Percentiles rank a stretch among this genome's conserved stretches.
phyloP scores from a whole-genome alignment of 306 rosid genomes.

The Fragaria nilgerrensis region DNA sequence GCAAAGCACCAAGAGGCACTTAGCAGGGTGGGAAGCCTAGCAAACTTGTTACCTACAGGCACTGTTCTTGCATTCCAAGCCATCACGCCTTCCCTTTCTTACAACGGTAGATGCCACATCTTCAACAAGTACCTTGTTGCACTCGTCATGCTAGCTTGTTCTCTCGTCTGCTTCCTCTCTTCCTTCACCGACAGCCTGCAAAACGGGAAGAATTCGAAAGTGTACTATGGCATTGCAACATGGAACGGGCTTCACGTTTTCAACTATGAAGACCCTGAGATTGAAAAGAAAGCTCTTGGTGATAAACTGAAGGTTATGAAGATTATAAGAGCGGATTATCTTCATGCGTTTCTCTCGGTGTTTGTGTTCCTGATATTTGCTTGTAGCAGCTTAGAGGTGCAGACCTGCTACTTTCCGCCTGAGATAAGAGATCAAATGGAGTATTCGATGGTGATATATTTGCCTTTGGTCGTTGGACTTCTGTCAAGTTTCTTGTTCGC shows the following conservation, averaged over 20 bases:
- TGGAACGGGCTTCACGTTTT: constrained; percentile 8
- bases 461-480: constrained; percentile 32
- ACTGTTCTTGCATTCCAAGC: constrained; percentile 24
- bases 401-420: constrained; percentile 36
- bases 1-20: neutral
- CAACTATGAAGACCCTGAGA: neutral
- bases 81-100: constrained; percentile 11
- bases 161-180: constrained; percentile 7
- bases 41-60: constrained; percentile 26
- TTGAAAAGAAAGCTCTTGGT: neutral
- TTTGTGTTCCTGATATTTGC: constrained; percentile 47
- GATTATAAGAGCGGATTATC: constrained; percentile 14
- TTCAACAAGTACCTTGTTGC: constrained; percentile 7
- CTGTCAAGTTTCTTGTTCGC: constrained; percentile 33
- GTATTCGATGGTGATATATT: constrained; percentile 16
- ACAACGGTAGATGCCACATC: constrained; percentile 7
- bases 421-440: neutral
- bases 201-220: neutral
- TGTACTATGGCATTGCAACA: constrained; percentile 31
- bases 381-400: constrained; percentile 35
- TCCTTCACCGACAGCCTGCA: constrained; percentile 22
- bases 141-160: neutral
- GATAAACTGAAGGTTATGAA: constrained; percentile 3
- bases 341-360: constrained; percentile 37
- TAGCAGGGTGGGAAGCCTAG: neutral